Evolutionary conservation across 495 filamentous ascomycete species (phyloP).

Genomic region (Lophiotrema nucula): DNA sequence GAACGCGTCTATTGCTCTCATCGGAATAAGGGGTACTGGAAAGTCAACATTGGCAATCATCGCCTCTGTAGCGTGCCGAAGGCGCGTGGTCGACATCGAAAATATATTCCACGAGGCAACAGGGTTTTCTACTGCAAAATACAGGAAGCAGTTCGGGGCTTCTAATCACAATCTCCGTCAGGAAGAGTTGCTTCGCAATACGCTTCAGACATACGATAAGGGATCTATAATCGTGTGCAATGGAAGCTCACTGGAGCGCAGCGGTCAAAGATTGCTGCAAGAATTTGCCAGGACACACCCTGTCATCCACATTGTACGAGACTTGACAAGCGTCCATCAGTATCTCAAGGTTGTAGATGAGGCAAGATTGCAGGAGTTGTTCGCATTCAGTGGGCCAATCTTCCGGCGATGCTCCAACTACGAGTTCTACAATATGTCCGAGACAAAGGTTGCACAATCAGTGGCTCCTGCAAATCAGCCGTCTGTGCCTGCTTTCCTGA

Average conservation of each 20-base stretch:
- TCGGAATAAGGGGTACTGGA: constrained; percentile 72
- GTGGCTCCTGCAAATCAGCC: constrained; percentile 20
- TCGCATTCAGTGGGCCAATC: constrained; percentile 56
- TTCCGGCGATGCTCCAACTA: constrained; percentile 69
- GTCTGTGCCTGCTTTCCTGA: constrained; percentile 60
- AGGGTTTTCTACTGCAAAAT: constrained; percentile 60
- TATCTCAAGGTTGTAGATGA: constrained; percentile 61
- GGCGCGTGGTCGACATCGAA: constrained; percentile 70
- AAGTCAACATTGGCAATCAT: constrained; percentile 78
- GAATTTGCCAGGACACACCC: constrained; percentile 59
- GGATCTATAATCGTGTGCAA: constrained; percentile 73
- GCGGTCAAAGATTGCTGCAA: constrained; percentile 40
- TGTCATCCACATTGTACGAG: constrained; percentile 70
- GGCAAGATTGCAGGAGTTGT: constrained; percentile 46
- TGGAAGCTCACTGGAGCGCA: constrained; percentile 52
- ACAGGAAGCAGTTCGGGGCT: constrained; percentile 59
- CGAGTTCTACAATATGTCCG: constrained; percentile 75
- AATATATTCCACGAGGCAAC: constrained; percentile 67
- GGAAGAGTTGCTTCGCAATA: constrained; percentile 60
- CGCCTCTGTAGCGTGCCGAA: constrained; percentile 66
- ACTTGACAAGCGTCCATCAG: constrained; percentile 63
- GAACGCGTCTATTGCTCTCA: constrained; percentile 69
- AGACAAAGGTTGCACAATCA: constrained; percentile 40
- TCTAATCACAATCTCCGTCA: constrained; percentile 61
- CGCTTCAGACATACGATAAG: constrained; percentile 62